Percentiles rank a stretch among this genome's conserved stretches.
Evolutionary conservation across 208 protist species (phyloP).

Genomic region (Leishmania turanica): DNA sequence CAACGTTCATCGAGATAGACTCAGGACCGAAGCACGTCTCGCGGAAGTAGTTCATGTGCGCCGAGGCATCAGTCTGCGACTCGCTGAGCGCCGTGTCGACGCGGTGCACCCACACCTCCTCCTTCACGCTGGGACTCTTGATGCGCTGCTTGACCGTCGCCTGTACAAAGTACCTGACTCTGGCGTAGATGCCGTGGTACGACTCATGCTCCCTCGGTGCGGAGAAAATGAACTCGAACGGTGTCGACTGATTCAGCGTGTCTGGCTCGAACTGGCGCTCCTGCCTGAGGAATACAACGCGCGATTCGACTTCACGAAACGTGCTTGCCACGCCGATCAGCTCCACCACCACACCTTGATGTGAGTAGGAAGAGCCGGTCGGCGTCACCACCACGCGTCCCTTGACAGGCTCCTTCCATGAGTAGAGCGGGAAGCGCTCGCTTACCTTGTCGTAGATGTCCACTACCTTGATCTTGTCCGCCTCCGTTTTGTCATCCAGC

Average conservation of each 20-base stretch:
- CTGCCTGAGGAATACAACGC: slow-evolving; percentile 60
- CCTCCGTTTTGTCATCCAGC: slow-evolving; percentile 43
- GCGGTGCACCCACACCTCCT: slow-evolving; percentile 80
- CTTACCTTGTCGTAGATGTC: slow-evolving; percentile 39
- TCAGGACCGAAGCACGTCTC: slow-evolving; percentile 70
- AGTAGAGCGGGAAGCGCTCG: slow-evolving; percentile 69
- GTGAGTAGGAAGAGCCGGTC: slow-evolving; percentile 52
- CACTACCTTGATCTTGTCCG: slow-evolving; percentile 19
- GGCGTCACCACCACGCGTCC: slow-evolving; percentile 64
- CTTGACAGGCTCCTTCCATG: slow-evolving; percentile 47
- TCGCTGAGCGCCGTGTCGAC: slow-evolving; percentile 56
- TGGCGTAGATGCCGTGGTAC: slow-evolving; percentile 73
- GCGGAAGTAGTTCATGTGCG: slow-evolving; percentile 69
- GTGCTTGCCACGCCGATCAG: slow-evolving; percentile 60
- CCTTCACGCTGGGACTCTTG: slow-evolving; percentile 58
- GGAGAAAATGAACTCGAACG: slow-evolving; percentile 77
- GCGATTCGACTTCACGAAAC: slow-evolving; percentile 26
- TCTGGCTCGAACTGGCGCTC: slow-evolving; percentile 76
- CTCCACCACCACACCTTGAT: slow-evolving; percentile 77
- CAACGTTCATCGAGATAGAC: slow-evolving; percentile 84
- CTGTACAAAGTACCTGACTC: slow-evolving; percentile 71
- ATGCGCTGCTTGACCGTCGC: slow-evolving; percentile 65
- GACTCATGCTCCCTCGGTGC: slow-evolving; percentile 83
- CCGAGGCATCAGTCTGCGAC: slow-evolving; percentile 54
- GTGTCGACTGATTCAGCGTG: slow-evolving; percentile 41